Conservation (phyloP, 306 rosid genomes). For the Glycine soja region DNA sequence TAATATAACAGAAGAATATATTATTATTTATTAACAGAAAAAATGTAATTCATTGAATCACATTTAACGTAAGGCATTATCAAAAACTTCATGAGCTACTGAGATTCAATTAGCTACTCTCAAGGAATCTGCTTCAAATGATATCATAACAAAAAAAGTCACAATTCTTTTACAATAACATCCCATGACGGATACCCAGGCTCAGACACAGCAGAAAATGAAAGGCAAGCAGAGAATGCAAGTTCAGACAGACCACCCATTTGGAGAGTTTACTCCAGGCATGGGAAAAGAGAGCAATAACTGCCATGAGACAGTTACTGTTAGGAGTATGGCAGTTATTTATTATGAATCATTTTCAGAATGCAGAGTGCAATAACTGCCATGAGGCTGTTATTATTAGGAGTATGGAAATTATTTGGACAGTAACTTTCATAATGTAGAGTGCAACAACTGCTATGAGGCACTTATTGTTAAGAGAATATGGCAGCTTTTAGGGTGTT, state of each 20-base stretch:
- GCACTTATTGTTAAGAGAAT: not conserved
- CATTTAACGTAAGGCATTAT: slow-evolving; percentile 11
- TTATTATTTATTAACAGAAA: not conserved
- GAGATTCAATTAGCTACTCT: slow-evolving; percentile 31
- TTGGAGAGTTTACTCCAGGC: not conserved
- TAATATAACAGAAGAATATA: slow-evolving; percentile 29
- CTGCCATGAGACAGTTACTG: not conserved
- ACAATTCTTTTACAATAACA: slow-evolving; percentile 6
- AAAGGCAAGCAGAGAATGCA: not conserved
- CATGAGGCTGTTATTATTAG: not conserved
- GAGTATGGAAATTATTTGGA: no score
- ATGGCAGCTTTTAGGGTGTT: not conserved
- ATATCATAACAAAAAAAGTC: slow-evolving; percentile 10
- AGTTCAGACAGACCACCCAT: not conserved
- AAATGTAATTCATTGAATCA: not conserved
- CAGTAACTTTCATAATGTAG: no score
- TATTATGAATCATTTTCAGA: not conserved
- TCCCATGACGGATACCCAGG: not conserved
- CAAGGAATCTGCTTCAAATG: slow-evolving; percentile 34
- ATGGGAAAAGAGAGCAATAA: not conserved
- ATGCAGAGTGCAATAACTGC: not conserved
- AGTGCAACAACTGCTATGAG: no score
- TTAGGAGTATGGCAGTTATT: not conserved
- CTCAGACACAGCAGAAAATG: not conserved
- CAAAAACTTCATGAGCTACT: slow-evolving; percentile 15